Conservation (phyloP, 2,329 filamentous ascomycete species). For the Fusarium lateritium region DNA sequence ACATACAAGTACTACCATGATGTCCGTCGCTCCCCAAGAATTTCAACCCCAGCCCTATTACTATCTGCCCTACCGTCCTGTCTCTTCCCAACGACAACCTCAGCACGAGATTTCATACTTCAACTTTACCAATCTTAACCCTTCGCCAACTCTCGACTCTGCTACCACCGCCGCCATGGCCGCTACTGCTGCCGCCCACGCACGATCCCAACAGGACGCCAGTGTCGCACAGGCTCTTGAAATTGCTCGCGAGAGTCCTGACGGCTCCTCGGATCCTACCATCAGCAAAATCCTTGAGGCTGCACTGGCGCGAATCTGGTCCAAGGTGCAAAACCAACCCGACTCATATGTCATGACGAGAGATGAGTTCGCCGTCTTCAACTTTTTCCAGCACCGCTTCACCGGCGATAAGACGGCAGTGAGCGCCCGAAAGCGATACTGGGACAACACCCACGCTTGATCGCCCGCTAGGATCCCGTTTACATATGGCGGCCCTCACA, state of each 20-base stretch:
- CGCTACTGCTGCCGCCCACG: conserved; percentile 35
- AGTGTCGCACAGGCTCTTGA: conserved; percentile 79
- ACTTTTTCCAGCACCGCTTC: conserved; percentile 82
- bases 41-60: conserved; percentile 47
- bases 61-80: conserved; percentile 40
- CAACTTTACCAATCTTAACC: conserved; percentile 37
- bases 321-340: conserved; percentile 74
- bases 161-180: conserved; percentile 40
- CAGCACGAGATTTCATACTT: conserved; percentile 44
- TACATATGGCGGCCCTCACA: conserved; percentile 17
- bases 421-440: conserved; percentile 67
- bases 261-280: conserved; percentile 73
- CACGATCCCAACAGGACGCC: conserved; percentile 51
- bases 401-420: conserved; percentile 64
- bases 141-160: conserved; percentile 32
- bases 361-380: conserved; percentile 89
- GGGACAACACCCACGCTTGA: conserved; percentile 63
- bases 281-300: conserved; percentile 76
- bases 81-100: conserved; percentile 39
- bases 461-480: conserved; percentile 22
- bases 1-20: conserved; percentile 51
- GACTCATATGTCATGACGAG: conserved; percentile 79
- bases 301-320: conserved; percentile 76
- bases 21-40: conserved; percentile 50
- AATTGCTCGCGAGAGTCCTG: conserved; percentile 80